Base-by-base conservation (phyloP, 805 yeast species). In the Huiozyma sinensis region DNA sequence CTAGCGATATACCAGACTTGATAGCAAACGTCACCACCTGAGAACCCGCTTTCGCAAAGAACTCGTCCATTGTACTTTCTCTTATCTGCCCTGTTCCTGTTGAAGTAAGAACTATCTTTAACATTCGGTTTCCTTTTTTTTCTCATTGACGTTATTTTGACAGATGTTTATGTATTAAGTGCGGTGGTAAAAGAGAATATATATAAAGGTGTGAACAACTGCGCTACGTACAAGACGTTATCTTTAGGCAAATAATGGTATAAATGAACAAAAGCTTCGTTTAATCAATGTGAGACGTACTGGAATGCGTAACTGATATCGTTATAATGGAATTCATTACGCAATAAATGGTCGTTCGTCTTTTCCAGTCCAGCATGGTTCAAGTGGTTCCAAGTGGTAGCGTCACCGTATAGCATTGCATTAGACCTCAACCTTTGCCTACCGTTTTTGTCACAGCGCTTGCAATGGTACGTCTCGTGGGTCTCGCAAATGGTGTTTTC, bases 311-410 rank as follows among this genome's bases (percentile, higher is more conserved):
- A 92, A 42, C 88, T 76, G 17, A 92, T 78, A 40, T 84, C 87
- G 34, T 77, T 72, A 52, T 73, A 74, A 17, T 75, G 72, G 13
- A 72, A 66, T 60, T 92, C 98, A 55, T 83, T 87, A 50, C 77
- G 73, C 47, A 92, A 67, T 41, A 92, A 66, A 47, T 76, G 73
- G 58, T 92, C 98, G 53, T 87, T 84, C 17, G 89, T 84, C 31
- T 66, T 64, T 28, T 61, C 66, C 56, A 92, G 67, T 2, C 74
- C 77, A 4, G 68, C 73, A 47, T 74, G 84, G 47, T 80, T 75
- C 45, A 85, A 70, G 66, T 92, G 98, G 60, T 92, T 90, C 98
- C 98, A 90, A 0, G 97, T 81, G 0, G 97, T 92, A 0, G 97
- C 85, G 64, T 92, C 98, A 50, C 98, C 98, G 59, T 92, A 92